phyloP scores from a whole-genome alignment of 306 rosid genomes.

The Carpinus fangiana region DNA sequence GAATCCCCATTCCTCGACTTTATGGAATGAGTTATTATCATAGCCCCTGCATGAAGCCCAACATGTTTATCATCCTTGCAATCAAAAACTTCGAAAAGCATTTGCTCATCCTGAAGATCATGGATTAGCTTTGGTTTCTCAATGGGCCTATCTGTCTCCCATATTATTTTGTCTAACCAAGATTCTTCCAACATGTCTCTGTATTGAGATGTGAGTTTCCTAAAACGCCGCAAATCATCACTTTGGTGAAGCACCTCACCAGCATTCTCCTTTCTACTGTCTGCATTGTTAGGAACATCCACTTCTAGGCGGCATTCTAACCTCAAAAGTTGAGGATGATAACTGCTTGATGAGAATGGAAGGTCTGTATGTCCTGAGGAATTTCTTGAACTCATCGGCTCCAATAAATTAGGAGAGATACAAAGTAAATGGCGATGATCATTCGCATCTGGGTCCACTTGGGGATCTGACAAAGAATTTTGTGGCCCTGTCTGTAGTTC shows the following conservation, averaged over 20 bases:
- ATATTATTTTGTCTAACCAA: slow-evolving; percentile 83
- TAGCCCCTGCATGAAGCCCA: slow-evolving; percentile 87
- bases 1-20: slow-evolving; percentile 56
- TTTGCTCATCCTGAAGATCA: slow-evolving; percentile 95
- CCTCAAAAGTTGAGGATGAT: slow-evolving; percentile 91
- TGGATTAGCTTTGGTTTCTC: slow-evolving; percentile 78
- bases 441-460: slow-evolving; percentile 38
- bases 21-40: slow-evolving; percentile 61
- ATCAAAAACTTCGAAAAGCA: slow-evolving; percentile 92
- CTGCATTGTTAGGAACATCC: slow-evolving; percentile 40
- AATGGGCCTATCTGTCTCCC: slow-evolving; percentile 63
- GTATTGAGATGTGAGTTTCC: slow-evolving; percentile 63
- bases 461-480: slow-evolving; percentile 35
- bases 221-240: slow-evolving; percentile 47
- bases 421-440: slow-evolving; percentile 30
- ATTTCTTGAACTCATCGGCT: slow-evolving; percentile 59
- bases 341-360: slow-evolving; percentile 41
- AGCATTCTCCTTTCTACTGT: slow-evolving; percentile 41
- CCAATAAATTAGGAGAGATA: slow-evolving; percentile 52
- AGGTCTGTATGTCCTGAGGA: slow-evolving; percentile 38
- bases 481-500: slow-evolving; percentile 50
- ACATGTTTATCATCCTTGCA: slow-evolving; percentile 61
- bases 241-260: slow-evolving; percentile 49
- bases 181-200: slow-evolving; percentile 75
- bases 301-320: slow-evolving; percentile 55